Percentiles rank a stretch among this genome's conserved stretches.
Evolutionary conservation across 2,329 filamentous ascomycete genomes (phyloP).

Genomic region (Penicillium concentricum): DNA sequence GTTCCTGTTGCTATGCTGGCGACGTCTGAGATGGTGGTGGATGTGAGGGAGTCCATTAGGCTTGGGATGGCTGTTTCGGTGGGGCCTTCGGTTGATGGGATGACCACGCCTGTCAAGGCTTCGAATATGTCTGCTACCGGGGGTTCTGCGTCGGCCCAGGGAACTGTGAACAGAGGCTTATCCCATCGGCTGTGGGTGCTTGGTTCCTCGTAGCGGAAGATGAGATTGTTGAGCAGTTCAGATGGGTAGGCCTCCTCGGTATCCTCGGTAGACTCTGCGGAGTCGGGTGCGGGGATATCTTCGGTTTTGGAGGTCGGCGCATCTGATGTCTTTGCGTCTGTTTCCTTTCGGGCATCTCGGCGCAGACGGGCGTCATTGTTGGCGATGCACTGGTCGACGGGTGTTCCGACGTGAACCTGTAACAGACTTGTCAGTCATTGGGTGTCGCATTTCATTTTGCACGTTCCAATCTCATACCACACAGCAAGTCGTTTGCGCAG

Average conservation of each 20-base stretch:
- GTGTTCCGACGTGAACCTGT: conserved; percentile 60
- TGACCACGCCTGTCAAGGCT: conserved; percentile 46
- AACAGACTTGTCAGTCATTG: background rate
- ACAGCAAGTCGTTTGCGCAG: conserved; percentile 60
- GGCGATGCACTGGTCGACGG: conserved; percentile 54
- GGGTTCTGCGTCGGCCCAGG: conserved; percentile 55
- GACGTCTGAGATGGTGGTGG: conserved; percentile 24
- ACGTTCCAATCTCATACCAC: conserved; percentile 49
- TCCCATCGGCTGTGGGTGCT: conserved; percentile 66
- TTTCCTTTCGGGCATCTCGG: conserved; percentile 11
- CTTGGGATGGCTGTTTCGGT: conserved; percentile 14
- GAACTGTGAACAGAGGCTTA: conserved; percentile 63
- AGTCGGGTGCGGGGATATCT: background rate
- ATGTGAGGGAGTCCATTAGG: conserved; percentile 20
- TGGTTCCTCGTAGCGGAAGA: conserved; percentile 68
- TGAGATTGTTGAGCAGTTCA: conserved; percentile 61
- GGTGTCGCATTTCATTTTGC: background rate
- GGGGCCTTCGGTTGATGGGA: conserved; percentile 23
- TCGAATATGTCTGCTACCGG: conserved; percentile 62
- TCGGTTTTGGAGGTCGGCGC: background rate
- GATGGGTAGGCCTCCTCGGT: conserved; percentile 49
- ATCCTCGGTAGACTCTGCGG: conserved; percentile 6
- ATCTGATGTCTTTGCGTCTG: conserved; percentile 1
- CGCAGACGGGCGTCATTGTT: conserved; percentile 49
- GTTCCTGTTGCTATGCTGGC: conserved; percentile 30